Evolutionary conservation across 306 rosid genomes (phyloP).

Genomic region (Vigna trinervia): DNA sequence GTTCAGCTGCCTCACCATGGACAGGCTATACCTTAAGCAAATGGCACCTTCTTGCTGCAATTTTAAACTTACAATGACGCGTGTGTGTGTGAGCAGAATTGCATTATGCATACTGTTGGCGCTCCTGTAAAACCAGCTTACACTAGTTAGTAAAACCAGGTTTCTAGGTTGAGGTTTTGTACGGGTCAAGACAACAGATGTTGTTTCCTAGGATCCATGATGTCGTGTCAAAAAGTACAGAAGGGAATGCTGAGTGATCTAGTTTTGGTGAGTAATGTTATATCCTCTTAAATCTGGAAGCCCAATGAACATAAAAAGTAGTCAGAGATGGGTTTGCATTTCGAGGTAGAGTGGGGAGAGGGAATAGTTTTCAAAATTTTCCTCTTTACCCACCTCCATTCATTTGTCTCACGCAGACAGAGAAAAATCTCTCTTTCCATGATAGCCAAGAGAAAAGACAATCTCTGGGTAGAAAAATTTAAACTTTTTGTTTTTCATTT

Average conservation of each 20-base stretch:
- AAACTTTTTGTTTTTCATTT: no score
- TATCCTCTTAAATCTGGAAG: no score
- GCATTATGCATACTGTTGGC: slow-evolving; percentile 14
- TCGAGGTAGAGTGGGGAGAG: no score
- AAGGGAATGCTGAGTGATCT: not conserved
- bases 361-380: no score
- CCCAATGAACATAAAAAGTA: no score
- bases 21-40: slow-evolving; percentile 13
- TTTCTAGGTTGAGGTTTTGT: not conserved
- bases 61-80: not conserved
- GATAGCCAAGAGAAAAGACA: no score
- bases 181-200: slow-evolving; percentile 1
- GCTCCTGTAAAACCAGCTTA: not conserved
- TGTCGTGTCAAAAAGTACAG: slow-evolving; percentile 15
- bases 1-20: not conserved
- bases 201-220: slow-evolving; percentile 40
- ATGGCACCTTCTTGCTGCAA: slow-evolving; percentile 3
- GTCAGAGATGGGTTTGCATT: no score
- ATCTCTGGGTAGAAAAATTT: no score
- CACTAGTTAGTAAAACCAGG: not conserved
- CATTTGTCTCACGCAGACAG: no score
- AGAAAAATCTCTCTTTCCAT: no score
- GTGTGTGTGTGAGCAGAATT: slow-evolving; percentile 5
- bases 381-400: no score
- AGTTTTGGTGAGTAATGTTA: not conserved